Conservation (phyloP, 352 stramenopile species). For the Globisporangium mamillatum region DNA sequence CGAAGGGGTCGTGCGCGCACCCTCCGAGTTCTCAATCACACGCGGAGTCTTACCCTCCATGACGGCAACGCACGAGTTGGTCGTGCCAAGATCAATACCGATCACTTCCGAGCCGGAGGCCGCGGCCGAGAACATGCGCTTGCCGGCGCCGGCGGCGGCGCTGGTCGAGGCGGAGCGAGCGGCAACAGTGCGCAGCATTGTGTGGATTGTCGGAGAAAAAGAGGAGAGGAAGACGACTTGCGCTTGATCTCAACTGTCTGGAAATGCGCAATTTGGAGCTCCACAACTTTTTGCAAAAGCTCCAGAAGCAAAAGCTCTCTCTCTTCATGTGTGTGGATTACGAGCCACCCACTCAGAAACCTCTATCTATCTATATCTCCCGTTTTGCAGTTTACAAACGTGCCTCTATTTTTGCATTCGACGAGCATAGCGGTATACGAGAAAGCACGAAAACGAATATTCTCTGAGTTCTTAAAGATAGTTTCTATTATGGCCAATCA, state of each 20-base stretch:
- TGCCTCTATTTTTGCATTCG: too few species aligned
- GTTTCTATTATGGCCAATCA: too few species aligned
- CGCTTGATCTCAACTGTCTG: slow-evolving; percentile 17
- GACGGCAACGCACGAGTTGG: slow-evolving; percentile 96
- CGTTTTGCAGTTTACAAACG: too few species aligned
- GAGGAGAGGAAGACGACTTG: slow-evolving; percentile 9
- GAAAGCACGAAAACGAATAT: too few species aligned
- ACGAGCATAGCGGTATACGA: too few species aligned
- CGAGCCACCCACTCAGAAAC: slow-evolving; percentile 12
- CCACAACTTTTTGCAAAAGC: background rate
- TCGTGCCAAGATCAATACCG: slow-evolving; percentile 97
- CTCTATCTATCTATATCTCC: too few species aligned
- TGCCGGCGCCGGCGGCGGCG: slow-evolving; percentile 20
- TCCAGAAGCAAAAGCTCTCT: background rate
- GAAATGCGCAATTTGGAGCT: slow-evolving; percentile 8
- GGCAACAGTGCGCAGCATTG: slow-evolving; percentile 27
- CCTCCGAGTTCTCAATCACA: slow-evolving; percentile 95
- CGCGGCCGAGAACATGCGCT: slow-evolving; percentile 55
- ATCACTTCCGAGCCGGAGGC: slow-evolving; percentile 68
- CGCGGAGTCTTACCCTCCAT: slow-evolving; percentile 98
- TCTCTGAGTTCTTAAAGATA: too few species aligned
- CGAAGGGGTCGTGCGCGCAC: slow-evolving; percentile 94
- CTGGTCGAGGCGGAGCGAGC: slow-evolving; percentile 21
- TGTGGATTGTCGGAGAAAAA: slow-evolving; percentile 1
- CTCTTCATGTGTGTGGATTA: background rate